Evolutionary conservation across 78 protist genomes (phyloP).

Genomic region (Acrasis kona): DNA sequence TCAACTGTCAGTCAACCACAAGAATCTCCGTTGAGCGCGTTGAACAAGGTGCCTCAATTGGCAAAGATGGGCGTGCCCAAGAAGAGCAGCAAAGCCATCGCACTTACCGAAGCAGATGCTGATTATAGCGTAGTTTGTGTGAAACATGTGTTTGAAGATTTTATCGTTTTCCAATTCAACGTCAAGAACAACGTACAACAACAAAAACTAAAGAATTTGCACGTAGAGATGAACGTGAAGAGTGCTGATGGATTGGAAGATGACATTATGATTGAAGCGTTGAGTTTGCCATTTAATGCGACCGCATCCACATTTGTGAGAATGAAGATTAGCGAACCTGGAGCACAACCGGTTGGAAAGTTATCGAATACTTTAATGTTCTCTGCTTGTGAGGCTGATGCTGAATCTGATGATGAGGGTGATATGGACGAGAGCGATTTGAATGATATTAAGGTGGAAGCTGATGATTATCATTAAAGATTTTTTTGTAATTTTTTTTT

Average conservation of each 20-base stretch:
- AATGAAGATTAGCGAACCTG: not conserved
- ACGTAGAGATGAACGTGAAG: slow-evolving; percentile 29
- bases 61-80: not conserved
- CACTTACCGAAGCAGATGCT: slow-evolving; percentile 84
- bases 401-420: not conserved
- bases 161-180: slow-evolving; percentile 77
- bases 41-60: slow-evolving; percentile 63
- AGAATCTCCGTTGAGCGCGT: slow-evolving; percentile 19
- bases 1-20: too few species aligned
- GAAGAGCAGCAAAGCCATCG: slow-evolving; percentile 26
- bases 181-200: slow-evolving; percentile 78
- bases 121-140: slow-evolving; percentile 81
- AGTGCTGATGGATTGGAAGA: slow-evolving; percentile 1
- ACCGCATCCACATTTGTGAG: not conserved
- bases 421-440: slow-evolving; percentile 1
- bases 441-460: too few species aligned
- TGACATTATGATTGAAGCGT: not conserved
- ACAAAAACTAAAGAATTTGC: slow-evolving; percentile 55
- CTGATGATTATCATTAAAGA: too few species aligned
- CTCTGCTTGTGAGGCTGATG: not conserved
- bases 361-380: not conserved
- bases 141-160: slow-evolving; percentile 66
- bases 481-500: too few species aligned
- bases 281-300: not conserved
- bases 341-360: not conserved